Conservation (phyloP, 371 early-diverging fungal species). For the Dichotomocladium elegans region DNA sequence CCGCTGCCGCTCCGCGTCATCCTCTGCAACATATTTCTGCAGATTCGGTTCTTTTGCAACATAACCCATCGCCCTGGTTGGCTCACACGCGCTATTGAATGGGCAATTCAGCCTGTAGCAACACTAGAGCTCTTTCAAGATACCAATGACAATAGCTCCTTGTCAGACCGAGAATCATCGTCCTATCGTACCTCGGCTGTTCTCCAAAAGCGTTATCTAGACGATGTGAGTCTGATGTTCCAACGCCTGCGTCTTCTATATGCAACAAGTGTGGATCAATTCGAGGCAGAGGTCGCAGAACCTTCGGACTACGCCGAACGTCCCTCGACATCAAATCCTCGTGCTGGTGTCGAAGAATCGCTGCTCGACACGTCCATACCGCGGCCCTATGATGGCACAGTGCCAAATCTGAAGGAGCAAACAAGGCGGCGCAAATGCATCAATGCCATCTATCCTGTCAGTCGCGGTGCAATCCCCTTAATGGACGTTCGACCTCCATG, state of each 20-base stretch:
- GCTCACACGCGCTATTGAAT: conserved; percentile 54
- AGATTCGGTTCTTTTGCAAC: conserved; percentile 61
- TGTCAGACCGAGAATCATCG: neutral
- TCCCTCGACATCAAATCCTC: too few species aligned
- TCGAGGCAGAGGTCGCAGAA: conserved; percentile 16
- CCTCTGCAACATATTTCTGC: conserved; percentile 50
- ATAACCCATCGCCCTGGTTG: conserved; percentile 62
- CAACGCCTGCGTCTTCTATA: conserved; percentile 33
- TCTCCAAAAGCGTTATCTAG: conserved; percentile 13
- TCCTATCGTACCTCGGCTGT: neutral
- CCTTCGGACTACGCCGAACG: neutral
- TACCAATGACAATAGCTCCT: neutral
- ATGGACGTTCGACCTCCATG: conserved; percentile 24
- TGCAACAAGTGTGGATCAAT: conserved; percentile 19
- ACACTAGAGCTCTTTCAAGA: conserved; percentile 16
- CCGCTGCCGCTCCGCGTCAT: conserved; percentile 56
- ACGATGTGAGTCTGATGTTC: conserved; percentile 38
- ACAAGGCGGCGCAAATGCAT: conserved; percentile 7
- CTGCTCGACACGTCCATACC: neutral
- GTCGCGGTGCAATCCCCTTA: conserved; percentile 11
- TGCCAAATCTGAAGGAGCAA: conserved; percentile 6
- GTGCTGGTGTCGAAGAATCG: neutral
- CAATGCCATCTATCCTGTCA: conserved; percentile 15
- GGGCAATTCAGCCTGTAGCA: conserved; percentile 40
- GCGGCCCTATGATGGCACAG: neutral